Percentiles rank a stretch among this genome's conserved stretches.
Evolutionary conservation across 139 green algal species (phyloP).

Genomic region (Auxenochlorella protothecoides): DNA sequence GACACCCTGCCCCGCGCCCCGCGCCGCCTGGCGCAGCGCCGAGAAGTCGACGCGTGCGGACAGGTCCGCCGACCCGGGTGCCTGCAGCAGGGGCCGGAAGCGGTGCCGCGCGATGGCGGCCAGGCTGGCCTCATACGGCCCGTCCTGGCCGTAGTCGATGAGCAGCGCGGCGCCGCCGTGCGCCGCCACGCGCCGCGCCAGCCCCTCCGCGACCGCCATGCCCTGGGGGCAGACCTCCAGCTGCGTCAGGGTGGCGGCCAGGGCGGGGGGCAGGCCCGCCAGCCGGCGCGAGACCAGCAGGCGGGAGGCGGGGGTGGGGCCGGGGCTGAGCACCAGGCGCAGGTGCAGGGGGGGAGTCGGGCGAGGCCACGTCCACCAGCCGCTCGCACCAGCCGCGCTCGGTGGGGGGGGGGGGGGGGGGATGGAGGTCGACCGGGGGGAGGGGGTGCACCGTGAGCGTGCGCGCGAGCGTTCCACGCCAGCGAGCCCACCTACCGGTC

Average conservation of each 20-base stretch:
- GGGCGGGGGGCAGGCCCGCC: conserved; percentile 21
- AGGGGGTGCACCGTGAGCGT: no score
- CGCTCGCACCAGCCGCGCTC: conserved; percentile 63
- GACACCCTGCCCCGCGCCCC: background rate
- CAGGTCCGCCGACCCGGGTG: conserved; percentile 77
- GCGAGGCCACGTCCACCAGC: conserved; percentile 59
- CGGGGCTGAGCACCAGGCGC: conserved; percentile 69
- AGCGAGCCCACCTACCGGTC: conserved; percentile 9
- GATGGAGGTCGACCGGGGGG: background rate
- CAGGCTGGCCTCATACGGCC: conserved; percentile 60
- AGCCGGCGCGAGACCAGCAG: conserved; percentile 64
- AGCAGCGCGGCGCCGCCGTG: conserved; percentile 77
- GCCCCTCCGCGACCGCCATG: conserved; percentile 52
- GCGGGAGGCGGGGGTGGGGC: conserved; percentile 42
- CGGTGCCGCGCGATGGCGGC: conserved; percentile 43
- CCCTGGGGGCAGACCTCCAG: conserved; percentile 50
- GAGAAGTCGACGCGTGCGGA: conserved; percentile 88
- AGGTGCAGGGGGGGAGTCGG: conserved; percentile 41
- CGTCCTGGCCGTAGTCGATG: conserved; percentile 87
- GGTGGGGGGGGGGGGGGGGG: conserved; percentile 1
- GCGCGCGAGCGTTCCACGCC: no score
- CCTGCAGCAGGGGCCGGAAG: conserved; percentile 53
- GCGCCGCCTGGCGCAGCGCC: conserved; percentile 35
- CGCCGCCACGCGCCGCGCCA: conserved; percentile 57
- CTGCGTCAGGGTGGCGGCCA: conserved; percentile 14